Evolutionary conservation across 805 yeast species (phyloP), one percentile per base, ranked within the genome.

Genomic region (Vanderwaltozyma verrucispora): DNA sequence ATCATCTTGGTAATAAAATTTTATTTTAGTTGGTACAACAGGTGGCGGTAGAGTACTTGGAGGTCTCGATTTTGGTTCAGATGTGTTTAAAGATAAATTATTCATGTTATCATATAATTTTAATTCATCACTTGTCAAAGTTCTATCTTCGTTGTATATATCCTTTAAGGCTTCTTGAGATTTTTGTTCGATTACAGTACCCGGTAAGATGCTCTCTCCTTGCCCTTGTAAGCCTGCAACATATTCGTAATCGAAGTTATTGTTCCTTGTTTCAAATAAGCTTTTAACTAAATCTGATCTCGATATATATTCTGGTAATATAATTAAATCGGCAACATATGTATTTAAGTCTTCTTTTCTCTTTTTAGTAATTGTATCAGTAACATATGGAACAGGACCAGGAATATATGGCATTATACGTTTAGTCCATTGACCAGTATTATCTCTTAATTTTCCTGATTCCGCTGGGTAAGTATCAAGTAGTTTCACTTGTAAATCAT

Each of bases 361-460:
- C 48, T 72, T 74, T 34, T 66, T 60, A 1, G 80, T 71, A 28
- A 75, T 73, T 13, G 75, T 63, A 61, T 89, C 96, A 44, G 86
- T 86, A 38, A 92, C 95, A 51, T 81, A 83, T 28, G 94, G 80
- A 33, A 89, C 69, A 2, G 98, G 99, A 1, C 97, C 98, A 0
- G 98, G 97, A 52, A 92, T 88, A 47, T 80, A 86, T 7, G 98
- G 98, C 40, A 92, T 69, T 23, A 82, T 79, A 46, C 98, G 75
- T 36, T 77, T 75, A 20, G 75, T 68, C 59, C 82, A 82, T 38
- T 77, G 80, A 31, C 76, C 78, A 33, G 54, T 63, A 2, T 49
- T 44, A 28, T 58, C 58, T 32, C 62, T 50, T 12, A 60, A 34
- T 47, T 85, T 77, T 12, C 96, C 96, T 8, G 96, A 95, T 60